Evolutionary conservation across 345 rosid species (phyloP).

Genomic region (Durio zibethinus): DNA sequence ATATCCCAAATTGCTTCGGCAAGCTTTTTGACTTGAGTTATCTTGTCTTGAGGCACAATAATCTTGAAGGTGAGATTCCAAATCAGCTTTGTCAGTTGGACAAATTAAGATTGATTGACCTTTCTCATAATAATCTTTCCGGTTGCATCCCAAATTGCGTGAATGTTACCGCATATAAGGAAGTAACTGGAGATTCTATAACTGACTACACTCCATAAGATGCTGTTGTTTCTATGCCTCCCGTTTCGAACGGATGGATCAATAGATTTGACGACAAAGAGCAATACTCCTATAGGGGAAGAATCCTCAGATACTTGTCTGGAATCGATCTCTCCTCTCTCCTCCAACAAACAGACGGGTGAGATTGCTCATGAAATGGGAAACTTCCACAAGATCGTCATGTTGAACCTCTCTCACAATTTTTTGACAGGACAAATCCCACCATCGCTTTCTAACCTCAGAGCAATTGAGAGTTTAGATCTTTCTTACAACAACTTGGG

Average conservation of each 20-base stretch:
- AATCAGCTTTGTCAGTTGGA: conserved; percentile 14
- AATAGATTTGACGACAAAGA: conserved; percentile 21
- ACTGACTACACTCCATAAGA: neutral
- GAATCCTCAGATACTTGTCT: neutral
- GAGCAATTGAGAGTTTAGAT: conserved; percentile 26
- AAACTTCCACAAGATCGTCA: neutral
- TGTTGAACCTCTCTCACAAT: conserved; percentile 22
- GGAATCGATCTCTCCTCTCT: conserved; percentile 34
- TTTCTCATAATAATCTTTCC: conserved; percentile 25
- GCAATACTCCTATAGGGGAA: conserved; percentile 11
- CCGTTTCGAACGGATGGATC: neutral
- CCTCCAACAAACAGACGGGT: conserved; percentile 20
- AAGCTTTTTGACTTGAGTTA: neutral
- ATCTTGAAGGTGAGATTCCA: conserved; percentile 19
- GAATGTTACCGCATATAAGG: neutral
- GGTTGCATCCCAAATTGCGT: conserved; percentile 10
- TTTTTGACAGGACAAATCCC: conserved; percentile 19
- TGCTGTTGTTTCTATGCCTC: too few species aligned
- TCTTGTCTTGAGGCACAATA: conserved; percentile 23
- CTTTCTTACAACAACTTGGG: conserved; percentile 25
- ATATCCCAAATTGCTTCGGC: conserved; percentile 10
- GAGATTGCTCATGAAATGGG: conserved; percentile 16
- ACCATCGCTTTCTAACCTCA: conserved; percentile 16
- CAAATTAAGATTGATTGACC: conserved; percentile 16
- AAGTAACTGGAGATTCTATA: neutral